Evolutionary conservation across 2,329 filamentous ascomycete species (phyloP), one percentile per base, ranked within the genome.

Genomic region (Sporothrix pallida): DNA sequence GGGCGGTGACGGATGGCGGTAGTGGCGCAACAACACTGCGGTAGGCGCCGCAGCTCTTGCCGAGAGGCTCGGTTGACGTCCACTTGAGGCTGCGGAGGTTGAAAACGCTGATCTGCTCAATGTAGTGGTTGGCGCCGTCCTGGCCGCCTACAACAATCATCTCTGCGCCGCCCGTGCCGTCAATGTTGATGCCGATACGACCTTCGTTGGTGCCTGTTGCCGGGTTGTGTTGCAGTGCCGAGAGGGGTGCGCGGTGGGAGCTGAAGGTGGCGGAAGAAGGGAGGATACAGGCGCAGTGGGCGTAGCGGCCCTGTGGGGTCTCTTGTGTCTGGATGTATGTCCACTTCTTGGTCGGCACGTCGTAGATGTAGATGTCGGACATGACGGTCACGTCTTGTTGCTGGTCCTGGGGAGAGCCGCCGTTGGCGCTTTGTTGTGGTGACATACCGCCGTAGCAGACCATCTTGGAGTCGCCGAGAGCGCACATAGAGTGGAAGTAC

Each of bases 371-470:
- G 72, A 98, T 94, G 82, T 99, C 96, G 7, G 95, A 98, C 95
- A 99, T 98, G 73, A 98, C 96, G 1, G 94, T 92, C 4, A 98
- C 93, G 79, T 98, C 95, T 52, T 94, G 90, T 78, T 94, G 92
- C 72, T 90, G 85, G 76, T 95, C 92, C 74, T 86, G 84, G 12
- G 86, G 84, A 17, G 83, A 81, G 26, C 82, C 80, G 65, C 82
- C 78, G 48, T 86, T 81, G 62, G 87, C 84, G 73, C 84, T 86
- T 7, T 87, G 84, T 12, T 90, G 89, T 0, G 95, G 95, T 10
- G 95, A 98, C 96, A 99, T 99, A 78, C 96, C 96, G 74, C 96
- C 96, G 82, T 98, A 99, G 82, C 95, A 98, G 3, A 99, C 95
- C 81, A 99, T 87, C 82, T 98, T 99, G 2, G 94, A 95, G 80